Conservation (phyloP, 2,329 filamentous ascomycete genomes). For the Alternaria sp. region DNA sequence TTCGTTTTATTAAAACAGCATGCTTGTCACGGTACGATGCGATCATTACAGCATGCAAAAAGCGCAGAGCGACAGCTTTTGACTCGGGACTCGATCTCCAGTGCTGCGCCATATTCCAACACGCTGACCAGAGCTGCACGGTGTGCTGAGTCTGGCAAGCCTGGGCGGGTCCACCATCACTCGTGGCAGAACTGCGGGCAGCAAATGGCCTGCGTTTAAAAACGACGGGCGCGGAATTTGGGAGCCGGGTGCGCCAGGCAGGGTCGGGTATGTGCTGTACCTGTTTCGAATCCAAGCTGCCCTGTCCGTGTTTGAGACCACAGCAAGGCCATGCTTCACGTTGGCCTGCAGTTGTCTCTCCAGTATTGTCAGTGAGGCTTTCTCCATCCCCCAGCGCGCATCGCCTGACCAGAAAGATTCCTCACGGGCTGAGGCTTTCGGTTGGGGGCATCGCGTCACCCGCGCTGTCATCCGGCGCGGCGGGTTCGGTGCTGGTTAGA, state of each 20-base stretch:
- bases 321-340: conserved; percentile 24
- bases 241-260: conserved; percentile 33
- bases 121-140: conserved; percentile 32
- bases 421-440: conserved; percentile 22
- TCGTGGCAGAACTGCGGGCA: conserved; percentile 34
- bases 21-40: neutral
- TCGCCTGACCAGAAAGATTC: conserved; percentile 27
- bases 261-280: conserved; percentile 33
- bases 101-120: conserved; percentile 23
- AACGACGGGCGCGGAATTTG: conserved; percentile 37
- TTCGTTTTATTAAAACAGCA: conserved; percentile 24
- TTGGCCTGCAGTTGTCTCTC: conserved; percentile 15
- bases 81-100: conserved; percentile 1
- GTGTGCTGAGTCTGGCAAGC: conserved; percentile 34
- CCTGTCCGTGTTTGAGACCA: conserved; percentile 34
- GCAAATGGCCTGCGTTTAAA: conserved; percentile 44
- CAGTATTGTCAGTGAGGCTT: conserved; percentile 9
- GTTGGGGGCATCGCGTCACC: conserved; percentile 33
- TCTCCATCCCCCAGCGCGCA: neutral
- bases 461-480: conserved; percentile 41
- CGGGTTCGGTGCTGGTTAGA: conserved; percentile 35
- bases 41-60: neutral
- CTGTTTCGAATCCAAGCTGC: conserved; percentile 38
- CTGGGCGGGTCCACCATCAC: conserved; percentile 33
- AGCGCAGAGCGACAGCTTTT: conserved; percentile 11